phyloP scores from a whole-genome alignment of 352 stramenopile species.

The Peronospora farinosa region DNA sequence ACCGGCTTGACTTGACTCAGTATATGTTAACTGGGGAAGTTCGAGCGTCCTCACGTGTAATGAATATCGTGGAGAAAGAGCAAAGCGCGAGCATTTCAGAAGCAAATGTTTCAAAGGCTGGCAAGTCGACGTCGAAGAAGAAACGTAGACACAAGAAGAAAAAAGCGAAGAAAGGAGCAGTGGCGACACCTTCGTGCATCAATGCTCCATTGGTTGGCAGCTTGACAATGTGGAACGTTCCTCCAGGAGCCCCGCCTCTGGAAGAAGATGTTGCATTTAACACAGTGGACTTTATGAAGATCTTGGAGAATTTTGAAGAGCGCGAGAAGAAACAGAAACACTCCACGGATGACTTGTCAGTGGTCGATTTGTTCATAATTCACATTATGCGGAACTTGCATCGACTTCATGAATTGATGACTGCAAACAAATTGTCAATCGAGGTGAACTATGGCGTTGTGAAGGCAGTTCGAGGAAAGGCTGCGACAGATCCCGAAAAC shows the following conservation, averaged over 20 bases:
- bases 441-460: conserved; percentile 21
- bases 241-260: conserved; percentile 6
- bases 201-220: conserved; percentile 10
- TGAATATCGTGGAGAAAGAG: conserved; percentile 7
- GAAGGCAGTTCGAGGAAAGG: conserved; percentile 15
- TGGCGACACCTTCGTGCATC: not conserved
- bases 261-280: conserved; percentile 16
- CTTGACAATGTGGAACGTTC: conserved; percentile 27
- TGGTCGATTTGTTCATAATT: conserved; percentile 26
- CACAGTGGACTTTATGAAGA: conserved; percentile 11
- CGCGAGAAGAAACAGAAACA: conserved; percentile 5
- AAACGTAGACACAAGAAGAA: conserved; percentile 6
- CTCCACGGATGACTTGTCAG: conserved; percentile 3
- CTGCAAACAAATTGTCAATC: conserved; percentile 13
- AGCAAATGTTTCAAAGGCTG: not conserved
- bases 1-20: conserved; percentile 16
- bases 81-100: not conserved
- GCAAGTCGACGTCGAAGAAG: conserved; percentile 3
- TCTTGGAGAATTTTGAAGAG: conserved; percentile 10
- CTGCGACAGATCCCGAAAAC: conserved; percentile 3
- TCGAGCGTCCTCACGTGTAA: conserved; percentile 1
- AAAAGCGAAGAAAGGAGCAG: not conserved
- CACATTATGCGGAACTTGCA: conserved; percentile 16
- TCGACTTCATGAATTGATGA: conserved; percentile 18
- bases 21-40: conserved; percentile 26